Conservation (phyloP, 2,329 filamentous ascomycete species). For the Colletotrichum karsti region DNA sequence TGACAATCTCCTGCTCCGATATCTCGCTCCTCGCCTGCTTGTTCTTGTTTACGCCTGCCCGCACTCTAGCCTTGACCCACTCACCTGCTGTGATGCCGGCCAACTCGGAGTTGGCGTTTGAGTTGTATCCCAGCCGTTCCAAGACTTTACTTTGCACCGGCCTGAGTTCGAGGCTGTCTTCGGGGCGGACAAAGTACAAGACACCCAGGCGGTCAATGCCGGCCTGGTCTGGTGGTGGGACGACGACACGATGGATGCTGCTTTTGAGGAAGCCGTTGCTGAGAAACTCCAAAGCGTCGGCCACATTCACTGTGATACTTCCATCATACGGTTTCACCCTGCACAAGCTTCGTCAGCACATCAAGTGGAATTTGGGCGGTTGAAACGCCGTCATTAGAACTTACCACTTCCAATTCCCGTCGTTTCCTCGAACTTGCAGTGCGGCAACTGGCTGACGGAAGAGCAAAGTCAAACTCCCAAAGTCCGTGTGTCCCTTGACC, state of each 20-base stretch:
- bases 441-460: conserved; percentile 66
- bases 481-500: conserved; percentile 59
- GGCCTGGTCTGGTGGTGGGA: conserved; percentile 51
- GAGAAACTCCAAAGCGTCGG: conserved; percentile 57
- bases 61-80: conserved; percentile 44
- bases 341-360: background rate
- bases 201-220: conserved; percentile 57
- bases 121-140: conserved; percentile 39
- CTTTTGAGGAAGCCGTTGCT: conserved; percentile 55
- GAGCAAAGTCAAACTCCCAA: conserved; percentile 63
- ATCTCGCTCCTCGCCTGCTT: conserved; percentile 36
- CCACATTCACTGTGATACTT: conserved; percentile 62
- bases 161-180: conserved; percentile 41
- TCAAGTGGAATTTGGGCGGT: too few species aligned
- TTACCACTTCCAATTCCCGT: conserved; percentile 56
- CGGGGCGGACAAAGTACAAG: conserved; percentile 48
- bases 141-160: conserved; percentile 42
- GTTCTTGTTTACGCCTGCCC: conserved; percentile 28
- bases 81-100: conserved; percentile 43
- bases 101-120: conserved; percentile 33
- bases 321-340: conserved; percentile 52
- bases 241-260: conserved; percentile 52
- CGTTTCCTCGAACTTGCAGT: conserved; percentile 56
- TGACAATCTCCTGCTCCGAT: conserved; percentile 38
- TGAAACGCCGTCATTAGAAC: background rate